Evolutionary conservation across 1,139 yeast species (phyloP).

Genomic region (Hemisphaericaspora xylanilytica): DNA sequence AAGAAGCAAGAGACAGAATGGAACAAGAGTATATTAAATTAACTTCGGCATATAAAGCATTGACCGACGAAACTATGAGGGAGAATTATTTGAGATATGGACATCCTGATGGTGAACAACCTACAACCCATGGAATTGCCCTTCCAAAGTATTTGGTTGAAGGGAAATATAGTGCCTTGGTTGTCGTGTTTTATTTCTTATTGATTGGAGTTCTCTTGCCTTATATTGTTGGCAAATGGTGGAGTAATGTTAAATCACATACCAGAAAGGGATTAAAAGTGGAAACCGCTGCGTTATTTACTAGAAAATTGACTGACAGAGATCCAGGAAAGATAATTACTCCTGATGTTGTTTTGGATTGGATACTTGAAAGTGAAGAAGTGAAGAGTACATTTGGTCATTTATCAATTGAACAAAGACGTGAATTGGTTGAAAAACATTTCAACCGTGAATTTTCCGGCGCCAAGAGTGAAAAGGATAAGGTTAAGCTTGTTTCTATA

Average conservation of each 20-base stretch:
- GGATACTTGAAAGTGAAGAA: constrained; percentile 67
- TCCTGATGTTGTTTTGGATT: constrained; percentile 55
- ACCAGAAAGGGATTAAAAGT: constrained; percentile 84
- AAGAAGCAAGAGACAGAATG: constrained; percentile 52
- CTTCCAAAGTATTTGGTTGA: constrained; percentile 89
- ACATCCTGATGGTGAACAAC: constrained; percentile 98
- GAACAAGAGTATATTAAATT: constrained; percentile 80
- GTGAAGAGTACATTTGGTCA: constrained; percentile 41
- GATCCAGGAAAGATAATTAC: constrained; percentile 75
- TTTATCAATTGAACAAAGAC: constrained; percentile 46
- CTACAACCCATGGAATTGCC: constrained; percentile 94
- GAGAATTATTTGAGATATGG: constrained; percentile 86
- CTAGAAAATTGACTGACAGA: constrained; percentile 62
- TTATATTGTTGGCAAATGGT: constrained; percentile 78
- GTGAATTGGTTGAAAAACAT: constrained; percentile 53
- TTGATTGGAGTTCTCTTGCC: constrained; percentile 81
- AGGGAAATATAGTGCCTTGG: constrained; percentile 69
- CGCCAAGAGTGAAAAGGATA: constrained; percentile 36
- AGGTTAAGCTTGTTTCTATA: constrained; percentile 57
- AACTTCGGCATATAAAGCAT: constrained; percentile 89
- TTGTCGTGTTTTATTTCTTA: constrained; percentile 62
- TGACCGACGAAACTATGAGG: constrained; percentile 84
- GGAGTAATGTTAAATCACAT: constrained; percentile 77
- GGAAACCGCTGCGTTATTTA: constrained; percentile 73
- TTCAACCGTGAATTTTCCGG: constrained; percentile 46